Evolutionary conservation across 192 early-diverging fungal species (phyloP).

Genomic region (Podila epicladia): DNA sequence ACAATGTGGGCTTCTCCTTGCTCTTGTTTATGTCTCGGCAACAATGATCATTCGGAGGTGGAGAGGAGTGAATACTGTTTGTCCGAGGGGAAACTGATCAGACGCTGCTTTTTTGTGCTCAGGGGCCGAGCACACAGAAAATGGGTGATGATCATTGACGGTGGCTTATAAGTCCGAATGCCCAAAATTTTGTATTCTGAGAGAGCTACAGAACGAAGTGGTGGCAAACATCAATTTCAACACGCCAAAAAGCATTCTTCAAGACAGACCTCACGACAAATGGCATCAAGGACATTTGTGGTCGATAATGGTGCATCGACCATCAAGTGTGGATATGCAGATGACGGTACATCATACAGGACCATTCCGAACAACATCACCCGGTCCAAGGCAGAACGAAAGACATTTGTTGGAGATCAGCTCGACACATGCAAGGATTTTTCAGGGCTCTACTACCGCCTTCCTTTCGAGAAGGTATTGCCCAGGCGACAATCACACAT

Average conservation of each 20-base stretch:
- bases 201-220: too few species aligned
- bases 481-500: too few species aligned
- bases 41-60: too few species aligned
- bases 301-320: slow-evolving; percentile 52
- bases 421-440: slow-evolving; percentile 69
- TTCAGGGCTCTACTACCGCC: slow-evolving; percentile 75
- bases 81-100: neutral
- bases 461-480: slow-evolving; percentile 77
- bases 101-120: neutral
- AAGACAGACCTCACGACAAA: neutral
- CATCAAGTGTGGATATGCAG: slow-evolving; percentile 45
- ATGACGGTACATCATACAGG: slow-evolving; percentile 26
- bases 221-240: neutral
- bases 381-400: slow-evolving; percentile 63
- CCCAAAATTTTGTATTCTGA: too few species aligned
- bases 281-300: slow-evolving; percentile 39
- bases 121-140: neutral
- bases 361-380: slow-evolving; percentile 69
- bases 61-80: too few species aligned
- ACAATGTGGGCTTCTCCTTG: too few species aligned
- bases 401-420: slow-evolving; percentile 75
- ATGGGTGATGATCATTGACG: neutral
- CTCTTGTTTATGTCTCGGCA: too few species aligned
- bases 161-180: neutral
- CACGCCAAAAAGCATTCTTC: neutral